Evolutionary conservation across 768 basidiomycete genomes (phyloP), one percentile per base, ranked within the genome.

Genomic region (Podaxis mareebaensis): DNA sequence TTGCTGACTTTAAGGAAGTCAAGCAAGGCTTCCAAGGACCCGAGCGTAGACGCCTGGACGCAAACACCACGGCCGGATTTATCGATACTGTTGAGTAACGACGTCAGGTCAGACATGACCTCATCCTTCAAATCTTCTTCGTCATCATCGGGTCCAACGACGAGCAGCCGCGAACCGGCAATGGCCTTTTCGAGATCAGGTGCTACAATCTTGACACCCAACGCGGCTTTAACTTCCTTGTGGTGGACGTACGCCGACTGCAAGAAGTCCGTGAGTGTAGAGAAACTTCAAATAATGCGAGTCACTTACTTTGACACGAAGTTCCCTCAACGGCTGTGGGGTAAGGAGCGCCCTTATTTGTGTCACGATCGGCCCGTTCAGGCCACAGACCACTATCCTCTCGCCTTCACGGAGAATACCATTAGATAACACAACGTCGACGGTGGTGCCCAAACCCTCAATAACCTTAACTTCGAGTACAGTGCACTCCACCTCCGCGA

Each of bases 391-490:
- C 7, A 99, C 95, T 65, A 99, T 96, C 73, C 81, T 90, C 75
- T 99, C 97, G 12, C 95, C 89, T 76, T 99, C 97, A 58, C 77
- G 85, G 70, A 99, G 78, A 65, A 93, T 88, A 70, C 97, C 97
- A 70, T 99, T 99, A 13, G 93, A 95, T 62, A 99, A 81, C 30
- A 99, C 88, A 20, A 99, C 95, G 78, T 99, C 96, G 69, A 99
- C 94, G 0, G 97, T 99, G 30, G 96, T 99, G 33, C 97, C 97
- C 54, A 99, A 81, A 70, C 97, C 97, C 77, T 99, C 97, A 68
- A 99, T 87, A 65, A 98, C 93, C 83, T 99, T 99, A 74, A 99
- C 97, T 76, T 99, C 97, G 63, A 99, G 85, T 11, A 99, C 94
- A 5, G 97, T 99, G 75, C 96, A 98, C 77, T 98, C 95, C 49